Percentiles rank a stretch among this genome's conserved stretches.
Conservation (phyloP, 129 eudicot species). For the Escallonia rubra region DNA sequence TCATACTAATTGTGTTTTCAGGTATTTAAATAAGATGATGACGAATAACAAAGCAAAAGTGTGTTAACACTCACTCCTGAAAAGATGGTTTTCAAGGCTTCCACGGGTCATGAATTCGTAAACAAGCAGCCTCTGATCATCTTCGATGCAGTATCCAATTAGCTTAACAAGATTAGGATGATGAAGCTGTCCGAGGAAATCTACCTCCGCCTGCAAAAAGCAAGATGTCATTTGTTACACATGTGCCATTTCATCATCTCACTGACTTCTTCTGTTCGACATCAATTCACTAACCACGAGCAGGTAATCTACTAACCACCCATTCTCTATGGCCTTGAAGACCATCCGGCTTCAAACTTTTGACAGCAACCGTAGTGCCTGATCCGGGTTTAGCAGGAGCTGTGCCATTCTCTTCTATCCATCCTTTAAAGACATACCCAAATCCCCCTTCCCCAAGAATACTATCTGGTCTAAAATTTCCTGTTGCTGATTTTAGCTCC, state of each 20-base stretch:
- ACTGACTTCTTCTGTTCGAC: conserved; percentile 15
- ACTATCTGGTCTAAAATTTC: conserved; percentile 92
- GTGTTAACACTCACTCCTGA: conserved; percentile 61
- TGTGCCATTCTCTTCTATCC: conserved; percentile 98
- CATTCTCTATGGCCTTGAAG: conserved; percentile 99
- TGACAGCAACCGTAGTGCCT: conserved; percentile 85
- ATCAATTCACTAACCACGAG: conserved; percentile 20
- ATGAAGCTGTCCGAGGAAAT: conserved; percentile 94
- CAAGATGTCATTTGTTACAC: background rate
- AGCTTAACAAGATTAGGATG: conserved; percentile 93
- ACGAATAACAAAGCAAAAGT: background rate
- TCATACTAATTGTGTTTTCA: no score
- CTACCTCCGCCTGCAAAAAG: conserved; percentile 82
- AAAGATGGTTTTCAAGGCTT: conserved; percentile 97
- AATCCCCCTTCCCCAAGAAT: conserved; percentile 97
- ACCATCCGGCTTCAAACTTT: conserved; percentile 93
- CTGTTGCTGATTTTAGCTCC: conserved; percentile 86
- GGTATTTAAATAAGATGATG: no score
- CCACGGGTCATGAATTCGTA: conserved; percentile 98
- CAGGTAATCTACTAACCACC: conserved; percentile 70
- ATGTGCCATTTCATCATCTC: background rate
- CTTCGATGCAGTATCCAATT: conserved; percentile 90
- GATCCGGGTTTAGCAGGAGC: conserved; percentile 93
- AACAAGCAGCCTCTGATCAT: conserved; percentile 85
- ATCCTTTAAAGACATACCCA: conserved; percentile 88